Percentiles rank a stretch among this genome's conserved stretches.
phyloP scores from a whole-genome alignment of 2,329 filamentous ascomycete genomes.

The Graphium sp. region DNA sequence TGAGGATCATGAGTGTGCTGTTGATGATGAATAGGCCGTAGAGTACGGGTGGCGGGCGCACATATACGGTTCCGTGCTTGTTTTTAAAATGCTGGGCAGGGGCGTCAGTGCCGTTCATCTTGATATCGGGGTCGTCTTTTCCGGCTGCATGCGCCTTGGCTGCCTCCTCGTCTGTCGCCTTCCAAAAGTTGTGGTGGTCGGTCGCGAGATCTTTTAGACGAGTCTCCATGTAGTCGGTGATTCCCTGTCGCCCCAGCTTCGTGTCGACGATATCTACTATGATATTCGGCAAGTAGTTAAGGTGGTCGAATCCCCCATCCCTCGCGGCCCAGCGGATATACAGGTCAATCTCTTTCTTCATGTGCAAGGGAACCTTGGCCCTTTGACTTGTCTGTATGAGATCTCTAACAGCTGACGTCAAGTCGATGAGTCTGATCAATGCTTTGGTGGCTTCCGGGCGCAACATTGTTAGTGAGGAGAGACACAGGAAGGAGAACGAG shows the following conservation, averaged over 20 bases:
- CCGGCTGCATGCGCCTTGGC: neutral
- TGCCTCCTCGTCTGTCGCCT: neutral
- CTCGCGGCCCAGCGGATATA: constrained; percentile 23
- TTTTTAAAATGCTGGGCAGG: no score
- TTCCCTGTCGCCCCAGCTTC: constrained; percentile 10
- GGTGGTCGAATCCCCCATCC: constrained; percentile 18
- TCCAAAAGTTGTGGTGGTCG: constrained; percentile 19
- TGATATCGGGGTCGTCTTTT: constrained; percentile 5
- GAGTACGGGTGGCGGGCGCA: constrained; percentile 17
- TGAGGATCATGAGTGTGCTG: constrained; percentile 19
- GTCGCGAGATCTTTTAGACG: constrained; percentile 17
- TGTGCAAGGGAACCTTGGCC: constrained; percentile 13
- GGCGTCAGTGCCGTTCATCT: neutral
- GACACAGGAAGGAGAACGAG: neutral
- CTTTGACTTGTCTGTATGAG: constrained; percentile 16
- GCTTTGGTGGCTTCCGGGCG: constrained; percentile 18
- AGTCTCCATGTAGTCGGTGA: constrained; percentile 16
- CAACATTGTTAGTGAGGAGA: neutral
- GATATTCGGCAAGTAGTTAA: constrained; percentile 20
- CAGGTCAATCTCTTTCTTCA: constrained; percentile 16
- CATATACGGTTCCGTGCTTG: no score
- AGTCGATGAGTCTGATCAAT: constrained; percentile 19
- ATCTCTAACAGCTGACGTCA: constrained; percentile 17
- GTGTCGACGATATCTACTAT: constrained; percentile 18
- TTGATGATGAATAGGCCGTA: constrained; percentile 25